phyloP scores from a whole-genome alignment of 2,329 filamentous ascomycete genomes.

The Monosporascus sp. region DNA sequence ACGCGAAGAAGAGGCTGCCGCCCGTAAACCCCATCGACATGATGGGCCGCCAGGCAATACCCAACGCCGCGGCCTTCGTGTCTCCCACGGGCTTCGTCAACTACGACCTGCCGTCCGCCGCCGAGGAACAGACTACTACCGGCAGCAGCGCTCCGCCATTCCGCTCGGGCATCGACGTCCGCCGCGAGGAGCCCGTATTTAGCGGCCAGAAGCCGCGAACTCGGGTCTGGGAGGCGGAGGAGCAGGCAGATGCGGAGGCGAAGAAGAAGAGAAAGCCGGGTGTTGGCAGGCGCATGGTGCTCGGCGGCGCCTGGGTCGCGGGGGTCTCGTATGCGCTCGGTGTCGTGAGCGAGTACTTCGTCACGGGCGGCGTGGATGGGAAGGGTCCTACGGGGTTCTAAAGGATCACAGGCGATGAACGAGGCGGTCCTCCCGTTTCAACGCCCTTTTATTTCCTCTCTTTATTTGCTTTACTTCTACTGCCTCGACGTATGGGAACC shows the following conservation, averaged over 20 bases:
- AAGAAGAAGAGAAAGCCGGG: slow-evolving; percentile 31
- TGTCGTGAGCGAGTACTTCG: slow-evolving; percentile 52
- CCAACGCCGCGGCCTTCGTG: slow-evolving; percentile 52
- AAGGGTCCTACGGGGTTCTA: slow-evolving; percentile 30
- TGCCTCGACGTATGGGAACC: too few species aligned
- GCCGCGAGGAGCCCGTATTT: slow-evolving; percentile 42
- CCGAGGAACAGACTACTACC: slow-evolving; percentile 19
- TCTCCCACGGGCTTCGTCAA: slow-evolving; percentile 63
- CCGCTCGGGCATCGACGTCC: slow-evolving; percentile 38
- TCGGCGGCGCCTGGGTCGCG: slow-evolving; percentile 50
- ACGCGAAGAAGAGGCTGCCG: slow-evolving; percentile 3
- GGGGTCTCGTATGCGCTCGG: slow-evolving; percentile 54
- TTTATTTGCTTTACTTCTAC: too few species aligned
- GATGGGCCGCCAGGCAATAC: slow-evolving; percentile 37
- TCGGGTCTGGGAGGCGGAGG: slow-evolving; percentile 13
- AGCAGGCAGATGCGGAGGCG: neutral
- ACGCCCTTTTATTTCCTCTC: too few species aligned
- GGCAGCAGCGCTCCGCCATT: slow-evolving; percentile 29
- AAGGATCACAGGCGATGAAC: slow-evolving; percentile 3
- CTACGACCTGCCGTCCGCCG: slow-evolving; percentile 39
- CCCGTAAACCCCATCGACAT: slow-evolving; percentile 55
- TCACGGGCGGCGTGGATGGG: slow-evolving; percentile 40
- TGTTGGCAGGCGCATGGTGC: slow-evolving; percentile 41
- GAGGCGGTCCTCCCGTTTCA: too few species aligned
- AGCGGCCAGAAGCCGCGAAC: slow-evolving; percentile 29